These are phyloP conservation scores for Talaromyces funiculosus DNA, from an alignment of 2,329 filamentous ascomycete genomes.

Conservation along the genomic window DNA sequence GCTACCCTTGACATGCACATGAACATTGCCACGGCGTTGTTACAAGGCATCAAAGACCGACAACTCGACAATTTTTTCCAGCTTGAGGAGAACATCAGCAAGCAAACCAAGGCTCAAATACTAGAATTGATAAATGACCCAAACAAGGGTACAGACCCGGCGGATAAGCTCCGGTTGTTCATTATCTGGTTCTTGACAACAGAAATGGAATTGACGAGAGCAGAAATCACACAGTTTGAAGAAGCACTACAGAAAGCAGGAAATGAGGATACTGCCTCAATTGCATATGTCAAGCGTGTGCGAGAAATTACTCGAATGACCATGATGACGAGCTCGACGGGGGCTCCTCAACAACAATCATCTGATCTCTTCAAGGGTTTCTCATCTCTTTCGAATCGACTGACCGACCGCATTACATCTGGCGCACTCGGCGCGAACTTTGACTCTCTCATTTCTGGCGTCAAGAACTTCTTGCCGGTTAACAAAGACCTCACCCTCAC, in stretches of 20 bases:
- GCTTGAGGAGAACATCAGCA: conserved; percentile 84
- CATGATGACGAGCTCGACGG: conserved; percentile 82
- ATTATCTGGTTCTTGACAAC: conserved; percentile 96
- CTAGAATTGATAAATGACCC: conserved; percentile 77
- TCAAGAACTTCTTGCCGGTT: conserved; percentile 96
- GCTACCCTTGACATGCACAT: conserved; percentile 96
- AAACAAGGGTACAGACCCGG: conserved; percentile 73
- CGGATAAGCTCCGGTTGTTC: conserved; percentile 88
- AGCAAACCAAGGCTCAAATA: conserved; percentile 84
- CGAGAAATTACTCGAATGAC: conserved; percentile 96
- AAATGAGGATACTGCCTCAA: conserved; percentile 63
- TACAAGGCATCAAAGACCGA: conserved; percentile 84
- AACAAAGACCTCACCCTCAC: conserved; percentile 95
- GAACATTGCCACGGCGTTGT: conserved; percentile 81
- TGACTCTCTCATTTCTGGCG: conserved; percentile 87
- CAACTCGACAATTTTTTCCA: conserved; percentile 96
- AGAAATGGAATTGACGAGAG: conserved; percentile 75
- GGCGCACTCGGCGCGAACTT: conserved; percentile 82
- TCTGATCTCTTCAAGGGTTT: conserved; percentile 86
- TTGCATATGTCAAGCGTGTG: conserved; percentile 84
- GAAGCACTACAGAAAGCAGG: conserved; percentile 72
- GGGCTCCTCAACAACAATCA: conserved; percentile 56
- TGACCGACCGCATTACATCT: conserved; percentile 92
- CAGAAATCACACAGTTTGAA: conserved; percentile 80
- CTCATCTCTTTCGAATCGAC: conserved; percentile 80